These are phyloP conservation scores for Saxophila tyrrhenica DNA, from an alignment of 495 filamentous ascomycete genomes.

Conservation along the genomic window DNA sequence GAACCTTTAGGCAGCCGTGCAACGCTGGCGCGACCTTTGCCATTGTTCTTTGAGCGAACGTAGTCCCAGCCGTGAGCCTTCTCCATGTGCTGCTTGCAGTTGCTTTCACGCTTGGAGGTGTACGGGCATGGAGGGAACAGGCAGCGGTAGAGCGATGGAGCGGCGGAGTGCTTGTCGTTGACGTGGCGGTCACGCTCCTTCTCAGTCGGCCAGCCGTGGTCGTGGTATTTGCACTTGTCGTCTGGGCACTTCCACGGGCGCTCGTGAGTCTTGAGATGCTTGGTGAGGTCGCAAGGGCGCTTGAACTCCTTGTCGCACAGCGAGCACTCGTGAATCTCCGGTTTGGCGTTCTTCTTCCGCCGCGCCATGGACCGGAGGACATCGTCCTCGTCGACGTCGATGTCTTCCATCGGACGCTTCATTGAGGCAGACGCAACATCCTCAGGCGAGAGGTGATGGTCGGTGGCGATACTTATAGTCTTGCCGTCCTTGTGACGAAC, in stretches of 20 bases:
- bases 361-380: conserved; percentile 80
- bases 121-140: conserved; percentile 79
- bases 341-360: conserved; percentile 62
- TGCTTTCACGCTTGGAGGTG: conserved; percentile 88
- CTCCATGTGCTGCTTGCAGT: conserved; percentile 99
- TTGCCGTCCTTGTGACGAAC: conserved; percentile 64
- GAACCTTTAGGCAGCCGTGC: conserved; percentile 18
- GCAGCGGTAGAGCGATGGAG: conserved; percentile 68
- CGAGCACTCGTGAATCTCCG: conserved; percentile 29
- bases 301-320: conserved; percentile 83
- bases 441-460: conserved; percentile 5
- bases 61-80: conserved; percentile 89
- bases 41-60: conserved; percentile 82
- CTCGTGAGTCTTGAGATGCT: conserved; percentile 95
- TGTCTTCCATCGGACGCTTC: conserved; percentile 20
- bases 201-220: conserved; percentile 88
- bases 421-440: conserved; percentile 14
- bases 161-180: conserved; percentile 86
- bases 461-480: conserved; percentile 57
- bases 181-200: conserved; percentile 92
- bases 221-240: conserved; percentile 69
- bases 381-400: conserved; percentile 54
- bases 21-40: conserved; percentile 22
- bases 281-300: conserved; percentile 80
- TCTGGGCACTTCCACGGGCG: conserved; percentile 88